A percentile compares a stretch with the other conserved stretches of the same genome.
phyloP scores from a whole-genome alignment of 108 stramenopile species.

The Skeletonema menzelii region DNA sequence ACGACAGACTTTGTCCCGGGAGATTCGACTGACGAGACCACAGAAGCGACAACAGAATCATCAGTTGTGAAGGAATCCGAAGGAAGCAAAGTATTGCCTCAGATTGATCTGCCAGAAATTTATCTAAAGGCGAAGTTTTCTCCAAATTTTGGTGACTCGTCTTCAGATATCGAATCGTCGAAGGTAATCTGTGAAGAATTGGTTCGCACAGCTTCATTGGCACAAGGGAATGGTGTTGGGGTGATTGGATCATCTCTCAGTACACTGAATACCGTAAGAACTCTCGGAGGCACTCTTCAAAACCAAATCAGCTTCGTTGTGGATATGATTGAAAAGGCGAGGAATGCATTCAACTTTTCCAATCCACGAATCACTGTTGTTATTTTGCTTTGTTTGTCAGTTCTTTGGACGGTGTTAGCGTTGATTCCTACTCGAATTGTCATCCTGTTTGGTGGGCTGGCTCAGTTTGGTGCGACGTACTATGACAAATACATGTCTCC shows the following conservation, averaged over 20 bases:
- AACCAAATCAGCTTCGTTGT: slow-evolving; percentile 69
- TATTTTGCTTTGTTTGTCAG: slow-evolving; percentile 29
- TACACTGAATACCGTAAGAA: slow-evolving; percentile 72
- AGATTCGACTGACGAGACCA: slow-evolving; percentile 26
- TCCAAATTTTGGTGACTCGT: not conserved
- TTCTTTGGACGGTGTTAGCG: slow-evolving; percentile 44
- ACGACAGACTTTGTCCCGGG: slow-evolving; percentile 49
- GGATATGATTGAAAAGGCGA: slow-evolving; percentile 59
- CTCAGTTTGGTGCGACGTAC: slow-evolving; percentile 63
- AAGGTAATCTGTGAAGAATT: slow-evolving; percentile 61
- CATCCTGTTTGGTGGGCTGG: slow-evolving; percentile 49
- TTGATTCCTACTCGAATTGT: slow-evolving; percentile 46
- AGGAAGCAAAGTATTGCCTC: not conserved
- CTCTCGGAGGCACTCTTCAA: slow-evolving; percentile 69
- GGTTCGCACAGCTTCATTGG: slow-evolving; percentile 46
- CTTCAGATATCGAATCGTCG: slow-evolving; percentile 24
- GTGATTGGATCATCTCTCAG: slow-evolving; percentile 73
- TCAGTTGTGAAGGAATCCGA: not conserved
- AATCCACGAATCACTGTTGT: slow-evolving; percentile 45
- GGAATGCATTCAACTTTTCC: slow-evolving; percentile 84
- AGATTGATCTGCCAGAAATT: slow-evolving; percentile 35
- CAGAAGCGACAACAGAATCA: slow-evolving; percentile 37
- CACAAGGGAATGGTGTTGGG: slow-evolving; percentile 54
- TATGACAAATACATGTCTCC: slow-evolving; percentile 36
- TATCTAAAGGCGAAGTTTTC: slow-evolving; percentile 44